Evolutionary conservation across 148 eudicot species (phyloP).

Genomic region (Talinum fruticosum): DNA sequence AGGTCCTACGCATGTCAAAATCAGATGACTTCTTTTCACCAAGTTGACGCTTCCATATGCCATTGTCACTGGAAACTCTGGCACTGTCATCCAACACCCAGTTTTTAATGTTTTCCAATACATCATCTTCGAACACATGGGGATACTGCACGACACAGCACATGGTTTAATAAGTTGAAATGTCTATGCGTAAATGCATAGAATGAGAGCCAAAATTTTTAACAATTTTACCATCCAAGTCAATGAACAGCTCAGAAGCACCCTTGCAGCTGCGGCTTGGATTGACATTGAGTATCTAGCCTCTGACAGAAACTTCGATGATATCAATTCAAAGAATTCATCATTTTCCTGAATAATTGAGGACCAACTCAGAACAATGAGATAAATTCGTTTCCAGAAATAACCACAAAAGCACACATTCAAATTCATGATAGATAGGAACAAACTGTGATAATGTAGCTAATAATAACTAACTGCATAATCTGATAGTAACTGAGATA

Average conservation of each 20-base stretch:
- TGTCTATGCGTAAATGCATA: background rate
- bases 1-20: conserved; percentile 87
- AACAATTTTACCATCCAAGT: conserved; percentile 75
- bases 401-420: background rate
- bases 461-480: background rate
- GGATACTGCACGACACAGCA: conserved; percentile 59
- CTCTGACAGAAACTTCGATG: conserved; percentile 74
- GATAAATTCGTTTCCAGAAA: background rate
- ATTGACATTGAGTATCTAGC: conserved; percentile 65
- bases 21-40: conserved; percentile 57
- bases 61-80: conserved; percentile 43
- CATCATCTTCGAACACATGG: conserved; percentile 89
- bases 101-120: conserved; percentile 65
- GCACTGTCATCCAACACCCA: conserved; percentile 79
- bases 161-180: conserved; percentile 15
- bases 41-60: conserved; percentile 48
- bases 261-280: conserved; percentile 85
- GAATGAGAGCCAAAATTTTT: background rate
- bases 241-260: conserved; percentile 85
- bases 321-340: conserved; percentile 91
- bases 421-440: background rate
- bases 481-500: background rate
- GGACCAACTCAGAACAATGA: conserved; percentile 7
- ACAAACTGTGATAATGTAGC: background rate
- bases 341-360: conserved; percentile 77